Percentiles rank a stretch among this genome's conserved stretches.
phyloP scores from a whole-genome alignment of 805 yeast genomes.

The Pichia manshurica region DNA sequence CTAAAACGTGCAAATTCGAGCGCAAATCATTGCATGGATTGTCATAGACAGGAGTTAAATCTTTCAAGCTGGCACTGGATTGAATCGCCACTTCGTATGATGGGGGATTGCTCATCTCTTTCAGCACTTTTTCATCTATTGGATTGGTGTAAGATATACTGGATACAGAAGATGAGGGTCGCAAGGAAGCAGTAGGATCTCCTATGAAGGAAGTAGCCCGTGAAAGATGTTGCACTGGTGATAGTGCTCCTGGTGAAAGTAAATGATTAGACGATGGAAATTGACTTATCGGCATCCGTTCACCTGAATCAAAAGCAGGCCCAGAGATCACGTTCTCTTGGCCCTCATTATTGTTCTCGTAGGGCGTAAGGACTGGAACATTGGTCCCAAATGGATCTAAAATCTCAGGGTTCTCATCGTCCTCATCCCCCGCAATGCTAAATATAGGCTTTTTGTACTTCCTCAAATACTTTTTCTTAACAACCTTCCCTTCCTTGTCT shows the following conservation, averaged over 20 bases:
- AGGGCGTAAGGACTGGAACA: neutral
- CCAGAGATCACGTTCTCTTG: conserved; percentile 15
- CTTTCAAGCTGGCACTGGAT: conserved; percentile 40
- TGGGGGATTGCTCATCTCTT: conserved; percentile 58
- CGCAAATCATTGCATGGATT: conserved; percentile 23
- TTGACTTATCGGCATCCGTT: conserved; percentile 6
- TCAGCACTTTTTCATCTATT: conserved; percentile 1
- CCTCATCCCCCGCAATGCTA: conserved; percentile 27
- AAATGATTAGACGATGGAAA: conserved; percentile 1
- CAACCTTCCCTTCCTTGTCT: neutral
- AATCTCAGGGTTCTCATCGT: conserved; percentile 5
- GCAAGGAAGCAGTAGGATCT: neutral
- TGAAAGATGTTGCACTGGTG: conserved; percentile 58
- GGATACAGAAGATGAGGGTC: neutral
- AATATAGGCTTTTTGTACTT: conserved; percentile 24
- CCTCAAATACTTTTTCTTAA: neutral
- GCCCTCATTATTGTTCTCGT: neutral
- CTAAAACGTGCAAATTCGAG: conserved; percentile 28
- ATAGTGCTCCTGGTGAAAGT: conserved; percentile 36
- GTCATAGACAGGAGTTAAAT: conserved; percentile 68
- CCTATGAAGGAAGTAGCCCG: conserved; percentile 46
- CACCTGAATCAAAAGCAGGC: conserved; percentile 21
- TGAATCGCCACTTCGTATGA: conserved; percentile 76
- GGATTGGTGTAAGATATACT: neutral
- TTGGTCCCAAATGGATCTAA: conserved; percentile 3